Evolutionary conservation across 169 alveolate genomes (phyloP).

Genomic region (Perkinsus marinus): DNA sequence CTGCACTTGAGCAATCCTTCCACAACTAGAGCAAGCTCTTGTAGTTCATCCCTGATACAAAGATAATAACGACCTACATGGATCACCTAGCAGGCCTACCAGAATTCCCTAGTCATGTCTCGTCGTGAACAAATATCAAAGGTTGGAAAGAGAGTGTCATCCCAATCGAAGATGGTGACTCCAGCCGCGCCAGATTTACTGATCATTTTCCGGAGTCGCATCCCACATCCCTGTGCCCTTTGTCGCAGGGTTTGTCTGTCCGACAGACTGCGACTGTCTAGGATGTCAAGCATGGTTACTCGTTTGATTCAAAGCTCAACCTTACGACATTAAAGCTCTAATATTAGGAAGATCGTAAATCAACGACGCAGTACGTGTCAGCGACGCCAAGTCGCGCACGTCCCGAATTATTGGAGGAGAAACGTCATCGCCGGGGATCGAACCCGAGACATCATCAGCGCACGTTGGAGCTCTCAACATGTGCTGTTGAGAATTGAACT

Average conservation of each 20-base stretch:
- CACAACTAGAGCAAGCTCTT: background rate
- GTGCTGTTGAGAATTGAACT: background rate
- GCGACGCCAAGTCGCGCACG: too few species aligned
- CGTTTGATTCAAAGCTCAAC: too few species aligned
- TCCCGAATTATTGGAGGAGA: background rate
- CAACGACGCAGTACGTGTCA: too few species aligned
- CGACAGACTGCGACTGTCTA: background rate
- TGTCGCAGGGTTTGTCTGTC: background rate
- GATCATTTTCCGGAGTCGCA: background rate
- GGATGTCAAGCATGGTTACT: background rate
- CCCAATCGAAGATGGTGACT: background rate
- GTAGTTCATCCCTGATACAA: background rate
- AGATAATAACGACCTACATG: background rate
- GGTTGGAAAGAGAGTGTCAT: background rate
- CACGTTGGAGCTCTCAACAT: background rate
- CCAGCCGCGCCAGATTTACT: background rate
- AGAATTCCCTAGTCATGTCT: background rate
- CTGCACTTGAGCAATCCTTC: background rate
- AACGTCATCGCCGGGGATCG: background rate
- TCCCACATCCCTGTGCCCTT: background rate
- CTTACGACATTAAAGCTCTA: too few species aligned
- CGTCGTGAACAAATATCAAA: background rate
- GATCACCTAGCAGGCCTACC: background rate
- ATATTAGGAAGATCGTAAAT: too few species aligned
- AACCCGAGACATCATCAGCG: background rate